Conservation (phyloP, 192 early-diverging fungal species). For the Chytriomyces hyalinus region DNA sequence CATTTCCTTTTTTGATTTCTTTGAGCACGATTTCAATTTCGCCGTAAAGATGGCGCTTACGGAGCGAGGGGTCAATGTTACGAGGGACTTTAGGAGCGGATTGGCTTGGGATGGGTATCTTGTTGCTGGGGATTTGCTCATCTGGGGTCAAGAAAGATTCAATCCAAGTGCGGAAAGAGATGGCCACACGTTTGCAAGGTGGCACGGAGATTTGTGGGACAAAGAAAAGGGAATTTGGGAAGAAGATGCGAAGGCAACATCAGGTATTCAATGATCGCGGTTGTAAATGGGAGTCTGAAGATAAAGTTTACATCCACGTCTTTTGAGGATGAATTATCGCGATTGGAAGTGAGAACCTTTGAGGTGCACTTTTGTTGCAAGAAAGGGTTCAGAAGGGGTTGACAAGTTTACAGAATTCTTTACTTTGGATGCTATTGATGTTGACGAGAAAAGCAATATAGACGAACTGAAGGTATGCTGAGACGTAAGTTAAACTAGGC, state of each 20-base stretch:
- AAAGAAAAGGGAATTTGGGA: conserved; percentile 26
- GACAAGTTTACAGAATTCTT: no score
- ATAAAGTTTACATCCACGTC: no score
- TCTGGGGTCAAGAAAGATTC: conserved; percentile 26
- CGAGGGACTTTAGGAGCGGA: conserved; percentile 10
- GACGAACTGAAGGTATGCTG: no score
- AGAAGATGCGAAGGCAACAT: background rate
- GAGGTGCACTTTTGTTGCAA: no score
- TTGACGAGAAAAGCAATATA: no score
- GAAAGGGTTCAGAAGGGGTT: no score
- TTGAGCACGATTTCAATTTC: conserved; percentile 8
- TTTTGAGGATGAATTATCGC: no score
- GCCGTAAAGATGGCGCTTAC: background rate
- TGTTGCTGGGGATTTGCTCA: background rate
- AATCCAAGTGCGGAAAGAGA: conserved; percentile 6
- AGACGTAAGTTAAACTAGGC: background rate
- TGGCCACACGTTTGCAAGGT: background rate
- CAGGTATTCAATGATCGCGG: no score
- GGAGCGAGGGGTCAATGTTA: conserved; percentile 10
- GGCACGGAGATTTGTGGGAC: conserved; percentile 10
- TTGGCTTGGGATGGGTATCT: conserved; percentile 20
- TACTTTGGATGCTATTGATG: no score
- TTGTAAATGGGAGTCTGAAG: no score
- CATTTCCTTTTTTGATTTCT: conserved; percentile 26
- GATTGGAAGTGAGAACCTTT: no score